Percentiles rank a stretch among this genome's conserved stretches.
phyloP scores from a whole-genome alignment of 2,329 filamentous ascomycete species.

The Xylariaceae sp. region DNA sequence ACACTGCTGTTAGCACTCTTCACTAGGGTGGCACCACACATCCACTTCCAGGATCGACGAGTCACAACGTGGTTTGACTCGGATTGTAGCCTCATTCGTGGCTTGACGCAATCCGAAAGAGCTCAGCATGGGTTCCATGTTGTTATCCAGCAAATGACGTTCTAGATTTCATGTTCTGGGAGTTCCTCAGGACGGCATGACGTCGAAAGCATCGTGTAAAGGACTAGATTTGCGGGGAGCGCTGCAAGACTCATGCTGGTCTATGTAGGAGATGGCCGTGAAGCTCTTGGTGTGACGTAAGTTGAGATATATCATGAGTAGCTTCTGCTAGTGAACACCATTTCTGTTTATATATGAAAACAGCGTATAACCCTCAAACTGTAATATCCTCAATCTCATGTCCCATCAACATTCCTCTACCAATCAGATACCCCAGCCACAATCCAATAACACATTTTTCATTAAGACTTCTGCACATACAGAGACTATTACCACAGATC shows the following conservation, averaged over 20 bases:
- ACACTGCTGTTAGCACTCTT: background rate
- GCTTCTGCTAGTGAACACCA: constrained; percentile 7
- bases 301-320: constrained; percentile 3
- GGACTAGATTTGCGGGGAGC: constrained; percentile 10
- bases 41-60: constrained; percentile 12
- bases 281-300: constrained; percentile 27
- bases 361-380: constrained; percentile 8
- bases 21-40: constrained; percentile 3
- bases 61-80: constrained; percentile 7
- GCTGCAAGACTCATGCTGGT: background rate
- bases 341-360: constrained; percentile 19
- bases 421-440: constrained; percentile 9
- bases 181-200: constrained; percentile 23
- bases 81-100: constrained; percentile 24
- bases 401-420: constrained; percentile 13
- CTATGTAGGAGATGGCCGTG: background rate
- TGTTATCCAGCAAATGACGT: constrained; percentile 27
- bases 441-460: constrained; percentile 11
- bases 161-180: constrained; percentile 8
- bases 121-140: constrained; percentile 20
- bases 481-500: constrained; percentile 22
- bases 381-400: constrained; percentile 11
- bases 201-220: constrained; percentile 25
- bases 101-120: constrained; percentile 17
- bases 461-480: constrained; percentile 17